phyloP scores from a whole-genome alignment of 306 rosid species.

The Canavalia gladiata region DNA sequence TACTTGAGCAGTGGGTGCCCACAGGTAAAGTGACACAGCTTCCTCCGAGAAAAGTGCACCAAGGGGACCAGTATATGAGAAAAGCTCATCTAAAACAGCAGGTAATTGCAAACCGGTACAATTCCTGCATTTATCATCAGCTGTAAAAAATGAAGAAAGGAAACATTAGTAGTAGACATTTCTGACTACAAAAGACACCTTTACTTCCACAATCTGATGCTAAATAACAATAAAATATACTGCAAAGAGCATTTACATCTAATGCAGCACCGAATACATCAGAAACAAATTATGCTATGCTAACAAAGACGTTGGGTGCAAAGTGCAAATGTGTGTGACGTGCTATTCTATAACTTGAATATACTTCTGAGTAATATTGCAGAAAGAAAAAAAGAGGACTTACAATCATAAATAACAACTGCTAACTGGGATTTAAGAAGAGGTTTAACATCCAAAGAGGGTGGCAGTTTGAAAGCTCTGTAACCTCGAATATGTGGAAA shows the following conservation, averaged over 20 bases:
- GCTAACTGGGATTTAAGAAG: slow-evolving; percentile 85
- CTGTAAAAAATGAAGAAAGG: slow-evolving; percentile 59
- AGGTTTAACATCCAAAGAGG: slow-evolving; percentile 61
- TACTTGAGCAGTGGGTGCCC: slow-evolving; percentile 99
- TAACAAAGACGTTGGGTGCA: slow-evolving; percentile 17
- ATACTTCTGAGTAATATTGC: slow-evolving; percentile 14
- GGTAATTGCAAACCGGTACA: slow-evolving; percentile 93
- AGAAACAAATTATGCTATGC: slow-evolving; percentile 34
- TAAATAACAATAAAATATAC: slow-evolving; percentile 25
- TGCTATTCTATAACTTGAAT: slow-evolving; percentile 16
- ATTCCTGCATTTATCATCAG: slow-evolving; percentile 68
- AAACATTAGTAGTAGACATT: slow-evolving; percentile 39
- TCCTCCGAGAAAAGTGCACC: slow-evolving; percentile 79
- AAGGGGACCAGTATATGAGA: slow-evolving; percentile 84
- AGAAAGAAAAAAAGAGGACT: slow-evolving; percentile 47
- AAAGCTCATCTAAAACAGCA: slow-evolving; percentile 89
- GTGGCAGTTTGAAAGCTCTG: slow-evolving; percentile 69
- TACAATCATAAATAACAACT: slow-evolving; percentile 70
- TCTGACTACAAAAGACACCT: not conserved
- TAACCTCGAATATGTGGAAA: slow-evolving; percentile 83
- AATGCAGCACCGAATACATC: slow-evolving; percentile 12
- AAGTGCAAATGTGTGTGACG: not conserved
- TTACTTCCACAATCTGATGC: not conserved
- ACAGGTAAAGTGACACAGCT: slow-evolving; percentile 80
- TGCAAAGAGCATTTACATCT: slow-evolving; percentile 6